Evolutionary conservation across 2,329 filamentous ascomycete genomes (phyloP).

Genomic region (Neophaeococcomyces aloes): DNA sequence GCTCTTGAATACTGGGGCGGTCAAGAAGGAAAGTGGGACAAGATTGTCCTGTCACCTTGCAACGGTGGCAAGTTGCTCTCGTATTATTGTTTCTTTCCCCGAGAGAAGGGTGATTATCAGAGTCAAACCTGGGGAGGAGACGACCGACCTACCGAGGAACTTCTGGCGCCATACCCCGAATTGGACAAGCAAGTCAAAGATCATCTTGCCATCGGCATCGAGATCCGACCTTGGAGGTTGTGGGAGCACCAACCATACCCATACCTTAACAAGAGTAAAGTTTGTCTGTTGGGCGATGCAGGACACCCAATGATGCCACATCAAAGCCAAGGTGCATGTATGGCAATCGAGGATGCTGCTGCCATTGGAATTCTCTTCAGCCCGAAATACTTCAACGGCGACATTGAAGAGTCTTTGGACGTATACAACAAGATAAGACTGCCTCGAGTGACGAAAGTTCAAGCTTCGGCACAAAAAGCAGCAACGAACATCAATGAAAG

Average conservation of each 20-base stretch:
- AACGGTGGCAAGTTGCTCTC: slow-evolving; percentile 55
- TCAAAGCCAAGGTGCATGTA: slow-evolving; percentile 58
- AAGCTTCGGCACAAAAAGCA: slow-evolving; percentile 48
- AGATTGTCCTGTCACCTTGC: slow-evolving; percentile 61
- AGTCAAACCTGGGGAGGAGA: slow-evolving; percentile 51
- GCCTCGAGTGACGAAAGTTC: slow-evolving; percentile 25
- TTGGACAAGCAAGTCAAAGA: slow-evolving; percentile 48
- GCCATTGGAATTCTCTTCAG: slow-evolving; percentile 52
- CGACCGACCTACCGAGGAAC: slow-evolving; percentile 44
- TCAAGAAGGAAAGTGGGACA: slow-evolving; percentile 47
- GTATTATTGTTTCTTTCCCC: slow-evolving; percentile 61
- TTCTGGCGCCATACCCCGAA: slow-evolving; percentile 50
- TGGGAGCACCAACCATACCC: slow-evolving; percentile 41
- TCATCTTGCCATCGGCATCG: slow-evolving; percentile 50
- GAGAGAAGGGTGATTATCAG: slow-evolving; percentile 49
- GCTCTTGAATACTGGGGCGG: slow-evolving; percentile 64
- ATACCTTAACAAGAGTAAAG: slow-evolving; percentile 25
- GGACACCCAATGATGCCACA: slow-evolving; percentile 59
- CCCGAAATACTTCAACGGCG: slow-evolving; percentile 8
- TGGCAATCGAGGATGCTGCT: slow-evolving; percentile 58
- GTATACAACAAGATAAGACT: slow-evolving; percentile 37
- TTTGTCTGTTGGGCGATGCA: slow-evolving; percentile 52
- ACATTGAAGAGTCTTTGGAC: slow-evolving; percentile 10
- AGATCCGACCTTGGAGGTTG: slow-evolving; percentile 57
- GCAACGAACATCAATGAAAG: slow-evolving; percentile 53